Evolutionary conservation across 768 basidiomycete genomes (phyloP).

Genomic region (Hygrocybe coccinea): DNA sequence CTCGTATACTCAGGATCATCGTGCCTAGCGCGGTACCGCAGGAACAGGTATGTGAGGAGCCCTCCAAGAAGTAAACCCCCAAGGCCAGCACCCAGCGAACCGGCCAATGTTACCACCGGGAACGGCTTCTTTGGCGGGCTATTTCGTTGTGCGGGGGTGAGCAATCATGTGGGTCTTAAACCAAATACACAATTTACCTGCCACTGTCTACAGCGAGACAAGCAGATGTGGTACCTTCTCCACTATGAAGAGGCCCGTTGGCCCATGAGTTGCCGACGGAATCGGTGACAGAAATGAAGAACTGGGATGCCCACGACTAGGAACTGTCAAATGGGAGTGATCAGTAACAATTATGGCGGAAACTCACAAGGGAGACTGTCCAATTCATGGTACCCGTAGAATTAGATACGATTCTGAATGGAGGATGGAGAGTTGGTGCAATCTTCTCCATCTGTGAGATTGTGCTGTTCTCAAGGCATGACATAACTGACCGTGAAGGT

Average conservation of each 20-base stretch:
- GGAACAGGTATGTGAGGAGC: neutral
- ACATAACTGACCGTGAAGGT: slow-evolving; percentile 44
- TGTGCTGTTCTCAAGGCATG: neutral
- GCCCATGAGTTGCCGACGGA: slow-evolving; percentile 49
- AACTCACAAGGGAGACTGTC: slow-evolving; percentile 42
- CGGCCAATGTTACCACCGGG: neutral
- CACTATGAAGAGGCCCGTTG: slow-evolving; percentile 55
- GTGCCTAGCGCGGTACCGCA: neutral
- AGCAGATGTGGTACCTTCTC: slow-evolving; percentile 23
- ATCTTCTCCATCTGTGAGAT: slow-evolving; percentile 32
- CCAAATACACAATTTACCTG: neutral
- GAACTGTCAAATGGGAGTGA: neutral
- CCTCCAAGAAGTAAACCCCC: neutral
- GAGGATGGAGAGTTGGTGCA: slow-evolving; percentile 57
- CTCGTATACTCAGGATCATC: neutral
- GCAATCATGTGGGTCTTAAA: neutral
- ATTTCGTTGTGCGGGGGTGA: neutral
- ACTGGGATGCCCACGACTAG: slow-evolving; percentile 48
- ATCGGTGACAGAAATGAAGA: slow-evolving; percentile 54
- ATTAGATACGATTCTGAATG: slow-evolving; percentile 49
- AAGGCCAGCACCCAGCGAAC: neutral
- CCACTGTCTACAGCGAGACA: neutral
- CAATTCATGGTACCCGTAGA: slow-evolving; percentile 46
- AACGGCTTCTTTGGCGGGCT: neutral
- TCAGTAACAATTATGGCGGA: neutral